Conservation (phyloP, 2,329 filamentous ascomycete genomes). For the Coniochaeta ligniaria region DNA sequence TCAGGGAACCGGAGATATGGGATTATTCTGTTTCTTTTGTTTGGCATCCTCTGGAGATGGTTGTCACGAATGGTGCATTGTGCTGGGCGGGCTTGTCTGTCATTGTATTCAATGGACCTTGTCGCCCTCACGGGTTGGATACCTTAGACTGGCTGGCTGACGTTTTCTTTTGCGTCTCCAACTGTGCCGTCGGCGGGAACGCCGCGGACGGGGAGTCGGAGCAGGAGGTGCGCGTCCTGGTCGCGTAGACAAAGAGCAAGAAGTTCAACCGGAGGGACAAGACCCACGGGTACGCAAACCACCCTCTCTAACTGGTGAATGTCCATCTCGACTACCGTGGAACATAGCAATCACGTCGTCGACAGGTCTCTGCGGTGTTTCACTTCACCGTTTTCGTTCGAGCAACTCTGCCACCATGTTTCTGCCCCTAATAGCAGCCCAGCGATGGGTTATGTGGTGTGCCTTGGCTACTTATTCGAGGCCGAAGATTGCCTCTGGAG, state of each 20-base stretch:
- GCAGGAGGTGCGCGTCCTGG: constrained; percentile 77
- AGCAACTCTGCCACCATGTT: too few species aligned
- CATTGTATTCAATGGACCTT: background rate
- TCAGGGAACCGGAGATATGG: background rate
- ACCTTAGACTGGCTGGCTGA: background rate
- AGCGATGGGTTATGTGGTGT: too few species aligned
- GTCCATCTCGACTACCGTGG: too few species aligned
- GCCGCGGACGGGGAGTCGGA: constrained; percentile 21
- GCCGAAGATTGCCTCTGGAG: too few species aligned
- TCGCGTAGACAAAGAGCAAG: constrained; percentile 76
- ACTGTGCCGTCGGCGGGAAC: constrained; percentile 13
- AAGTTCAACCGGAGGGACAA: constrained; percentile 85
- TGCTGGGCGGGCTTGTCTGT: background rate
- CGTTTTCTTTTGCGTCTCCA: background rate
- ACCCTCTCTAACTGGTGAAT: too few species aligned
- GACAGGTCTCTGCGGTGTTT: too few species aligned
- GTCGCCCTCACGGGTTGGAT: background rate
- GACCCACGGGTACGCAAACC: too few species aligned
- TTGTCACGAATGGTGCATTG: background rate
- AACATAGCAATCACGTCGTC: too few species aligned
- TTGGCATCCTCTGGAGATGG: background rate
- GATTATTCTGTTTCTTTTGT: background rate
- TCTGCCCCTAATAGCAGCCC: too few species aligned
- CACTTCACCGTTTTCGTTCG: too few species aligned
- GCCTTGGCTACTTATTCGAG: too few species aligned